phyloP scores from a whole-genome alignment of 2,329 filamentous ascomycete genomes.

The Teratosphaeria destructans region DNA sequence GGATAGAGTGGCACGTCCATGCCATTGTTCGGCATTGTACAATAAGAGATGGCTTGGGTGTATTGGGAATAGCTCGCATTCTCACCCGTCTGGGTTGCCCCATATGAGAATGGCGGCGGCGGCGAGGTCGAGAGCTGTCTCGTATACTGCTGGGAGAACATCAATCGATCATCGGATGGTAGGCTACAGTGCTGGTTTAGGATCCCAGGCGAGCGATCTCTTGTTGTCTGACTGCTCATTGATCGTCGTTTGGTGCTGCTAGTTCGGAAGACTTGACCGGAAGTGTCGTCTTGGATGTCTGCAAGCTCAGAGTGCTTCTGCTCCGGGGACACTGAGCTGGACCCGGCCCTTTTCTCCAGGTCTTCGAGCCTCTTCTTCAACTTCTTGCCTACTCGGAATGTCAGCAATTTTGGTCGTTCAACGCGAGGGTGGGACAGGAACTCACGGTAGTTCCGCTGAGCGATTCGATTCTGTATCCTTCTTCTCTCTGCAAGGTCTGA shows the following conservation, averaged over 20 bases:
- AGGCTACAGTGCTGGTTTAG: constrained; percentile 21
- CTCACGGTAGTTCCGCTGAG: constrained; percentile 92
- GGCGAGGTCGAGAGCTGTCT: constrained; percentile 62
- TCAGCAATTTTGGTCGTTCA: neutral
- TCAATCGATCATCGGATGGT: constrained; percentile 47
- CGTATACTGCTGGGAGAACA: constrained; percentile 57
- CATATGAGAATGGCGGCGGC: constrained; percentile 57
- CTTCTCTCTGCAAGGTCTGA: constrained; percentile 89
- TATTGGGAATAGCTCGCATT: constrained; percentile 45
- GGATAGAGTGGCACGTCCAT: constrained; percentile 40
- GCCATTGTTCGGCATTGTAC: constrained; percentile 36
- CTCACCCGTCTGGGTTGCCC: constrained; percentile 53
- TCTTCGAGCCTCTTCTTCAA: constrained; percentile 82
- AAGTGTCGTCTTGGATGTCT: constrained; percentile 11
- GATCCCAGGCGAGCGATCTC: constrained; percentile 17
- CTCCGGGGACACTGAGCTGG: constrained; percentile 50
- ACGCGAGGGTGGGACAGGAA: constrained; percentile 12
- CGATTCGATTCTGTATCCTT: constrained; percentile 94
- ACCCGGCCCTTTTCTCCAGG: constrained; percentile 65
- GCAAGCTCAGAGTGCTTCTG: constrained; percentile 46
- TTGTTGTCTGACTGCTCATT: constrained; percentile 10
- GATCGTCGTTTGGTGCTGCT: constrained; percentile 16
- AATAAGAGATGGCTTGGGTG: constrained; percentile 10
- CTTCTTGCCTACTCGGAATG: constrained; percentile 60
- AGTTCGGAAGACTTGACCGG: constrained; percentile 2